These are phyloP conservation scores for Podaxis sp. DNA, from an alignment of 768 basidiomycete genomes.

Conservation along the genomic window DNA sequence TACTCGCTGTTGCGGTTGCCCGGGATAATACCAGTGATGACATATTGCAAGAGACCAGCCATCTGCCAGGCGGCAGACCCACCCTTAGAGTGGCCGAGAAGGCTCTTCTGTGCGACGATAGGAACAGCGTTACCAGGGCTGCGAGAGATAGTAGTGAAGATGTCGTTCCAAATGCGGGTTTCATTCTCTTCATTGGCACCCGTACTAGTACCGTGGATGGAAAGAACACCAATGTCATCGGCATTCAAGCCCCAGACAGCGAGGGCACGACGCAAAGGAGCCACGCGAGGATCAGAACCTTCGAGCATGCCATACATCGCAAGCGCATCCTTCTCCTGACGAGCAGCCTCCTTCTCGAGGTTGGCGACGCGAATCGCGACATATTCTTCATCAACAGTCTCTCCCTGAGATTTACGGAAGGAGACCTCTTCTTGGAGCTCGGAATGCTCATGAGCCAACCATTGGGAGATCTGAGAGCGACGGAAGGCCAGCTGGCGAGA, in stretches of 20 bases:
- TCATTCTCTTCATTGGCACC: constrained; percentile 96
- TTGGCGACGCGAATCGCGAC: constrained; percentile 74
- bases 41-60: constrained; percentile 84
- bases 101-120: constrained; percentile 95
- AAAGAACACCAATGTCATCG: constrained; percentile 89
- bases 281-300: constrained; percentile 79
- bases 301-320: constrained; percentile 94
- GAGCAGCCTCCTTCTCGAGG: constrained; percentile 86
- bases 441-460: constrained; percentile 87
- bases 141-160: constrained; percentile 85
- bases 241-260: constrained; percentile 96
- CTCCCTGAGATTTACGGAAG: constrained; percentile 51
- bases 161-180: constrained; percentile 94
- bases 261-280: constrained; percentile 91
- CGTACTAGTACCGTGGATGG: constrained; percentile 89
- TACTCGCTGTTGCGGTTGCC: constrained; percentile 97
- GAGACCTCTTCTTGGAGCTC: constrained; percentile 81
- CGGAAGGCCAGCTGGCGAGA: constrained; percentile 95
- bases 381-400: constrained; percentile 60
- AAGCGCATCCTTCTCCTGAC: constrained; percentile 93
- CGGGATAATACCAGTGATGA: constrained; percentile 84
- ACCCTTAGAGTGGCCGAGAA: constrained; percentile 97
- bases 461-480: constrained; percentile 90
- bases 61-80: constrained; percentile 99
- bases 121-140: constrained; percentile 96